phyloP scores from a whole-genome alignment of 1,284 basidiomycete genomes.

The Moniliophthora roreri region DNA sequence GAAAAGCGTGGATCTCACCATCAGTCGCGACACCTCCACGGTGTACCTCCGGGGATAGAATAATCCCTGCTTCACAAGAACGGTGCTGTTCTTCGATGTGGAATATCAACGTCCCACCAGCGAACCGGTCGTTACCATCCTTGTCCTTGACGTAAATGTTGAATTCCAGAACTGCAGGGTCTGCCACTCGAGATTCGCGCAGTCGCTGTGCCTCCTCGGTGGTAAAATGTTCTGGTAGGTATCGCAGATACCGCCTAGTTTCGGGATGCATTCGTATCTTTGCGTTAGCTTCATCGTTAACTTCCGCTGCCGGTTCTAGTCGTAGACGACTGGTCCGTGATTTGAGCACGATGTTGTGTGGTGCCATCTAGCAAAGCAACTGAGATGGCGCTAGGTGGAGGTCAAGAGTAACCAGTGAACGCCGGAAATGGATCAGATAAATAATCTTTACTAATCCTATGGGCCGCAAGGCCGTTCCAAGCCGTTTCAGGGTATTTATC shows the following conservation, averaged over 20 bases:
- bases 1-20: neutral
- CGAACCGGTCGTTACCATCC: slow-evolving; percentile 19
- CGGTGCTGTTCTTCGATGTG: slow-evolving; percentile 15
- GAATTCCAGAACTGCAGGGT: slow-evolving; percentile 35
- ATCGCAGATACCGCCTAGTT: slow-evolving; percentile 35
- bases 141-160: slow-evolving; percentile 7
- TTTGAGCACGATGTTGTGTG: slow-evolving; percentile 4
- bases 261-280: slow-evolving; percentile 36
- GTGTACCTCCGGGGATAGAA: slow-evolving; percentile 9
- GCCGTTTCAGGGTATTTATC: too few relatives aligned
- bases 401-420: too few relatives aligned
- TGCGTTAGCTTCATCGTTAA: slow-evolving; percentile 35
- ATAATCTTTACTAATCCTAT: too few relatives aligned
- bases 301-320: slow-evolving; percentile 33
- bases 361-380: too few relatives aligned
- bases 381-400: too few relatives aligned
- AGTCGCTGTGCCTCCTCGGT: slow-evolving; percentile 32
- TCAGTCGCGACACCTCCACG: slow-evolving; percentile 12
- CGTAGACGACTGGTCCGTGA: slow-evolving; percentile 39
- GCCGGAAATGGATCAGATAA: too few relatives aligned
- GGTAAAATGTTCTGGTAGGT: slow-evolving; percentile 34
- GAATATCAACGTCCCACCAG: slow-evolving; percentile 14
- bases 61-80: slow-evolving; percentile 11
- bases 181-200: slow-evolving; percentile 33
- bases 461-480: too few relatives aligned